Evolutionary conservation across 2,329 filamentous ascomycete species (phyloP).

Genomic region (Xylaria sp.): DNA sequence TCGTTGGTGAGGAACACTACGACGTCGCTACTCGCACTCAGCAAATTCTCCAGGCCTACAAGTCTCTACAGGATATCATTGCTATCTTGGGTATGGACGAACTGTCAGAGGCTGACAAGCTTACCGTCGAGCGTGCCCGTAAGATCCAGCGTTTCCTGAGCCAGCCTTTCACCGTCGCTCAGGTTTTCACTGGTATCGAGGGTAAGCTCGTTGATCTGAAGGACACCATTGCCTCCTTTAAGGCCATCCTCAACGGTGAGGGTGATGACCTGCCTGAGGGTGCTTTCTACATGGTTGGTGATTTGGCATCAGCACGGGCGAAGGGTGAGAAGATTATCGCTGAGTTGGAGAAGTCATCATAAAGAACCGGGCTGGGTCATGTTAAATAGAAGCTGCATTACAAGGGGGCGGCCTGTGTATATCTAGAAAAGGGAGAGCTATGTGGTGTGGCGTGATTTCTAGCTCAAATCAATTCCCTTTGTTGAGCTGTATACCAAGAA

Average conservation of each 20-base stretch:
- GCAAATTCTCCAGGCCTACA: constrained; percentile 99
- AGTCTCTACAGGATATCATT: constrained; percentile 99
- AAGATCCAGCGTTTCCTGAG: constrained; percentile 99
- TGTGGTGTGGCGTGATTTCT: constrained; percentile 60
- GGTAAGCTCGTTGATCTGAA: constrained; percentile 97
- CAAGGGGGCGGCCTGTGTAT: constrained; percentile 63
- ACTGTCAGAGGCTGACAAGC: constrained; percentile 98
- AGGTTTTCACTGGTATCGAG: constrained; percentile 92
- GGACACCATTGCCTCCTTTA: constrained; percentile 98
- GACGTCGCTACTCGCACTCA: constrained; percentile 92
- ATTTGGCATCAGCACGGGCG: constrained; percentile 88
- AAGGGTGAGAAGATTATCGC: constrained; percentile 99
- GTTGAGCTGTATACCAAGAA: constrained; percentile 72
- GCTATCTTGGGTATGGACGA: constrained; percentile 99
- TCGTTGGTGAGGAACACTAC: constrained; percentile 99
- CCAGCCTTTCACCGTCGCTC: constrained; percentile 94
- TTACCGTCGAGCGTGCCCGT: constrained; percentile 99
- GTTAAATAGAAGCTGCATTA: constrained; percentile 51
- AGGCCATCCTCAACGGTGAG: constrained; percentile 94
- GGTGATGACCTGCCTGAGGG: constrained; percentile 95
- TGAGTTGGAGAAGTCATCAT: constrained; percentile 77
- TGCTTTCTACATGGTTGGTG: constrained; percentile 98
- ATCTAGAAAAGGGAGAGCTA: constrained; percentile 63
- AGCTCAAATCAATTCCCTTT: constrained; percentile 67
- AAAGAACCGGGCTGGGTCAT: constrained; percentile 52